Percentiles rank a stretch among this genome's conserved stretches.
Conservation (phyloP, 2,329 filamentous ascomycete species). For the Nemania serpens region DNA sequence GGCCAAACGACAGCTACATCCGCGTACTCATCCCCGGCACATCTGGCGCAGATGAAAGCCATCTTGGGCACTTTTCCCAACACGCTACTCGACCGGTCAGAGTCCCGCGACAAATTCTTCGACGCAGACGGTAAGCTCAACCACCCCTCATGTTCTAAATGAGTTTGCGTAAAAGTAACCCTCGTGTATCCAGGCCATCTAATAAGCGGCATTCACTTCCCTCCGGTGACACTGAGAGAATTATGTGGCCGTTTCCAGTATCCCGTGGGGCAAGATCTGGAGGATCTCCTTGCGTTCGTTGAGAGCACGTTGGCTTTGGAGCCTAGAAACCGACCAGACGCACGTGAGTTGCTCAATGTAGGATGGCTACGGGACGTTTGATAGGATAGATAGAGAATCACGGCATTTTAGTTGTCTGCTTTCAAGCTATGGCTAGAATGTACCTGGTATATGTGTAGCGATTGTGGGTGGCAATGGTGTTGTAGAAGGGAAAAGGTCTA, state of each 20-base stretch:
- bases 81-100: not conserved
- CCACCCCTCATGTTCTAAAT: not conserved
- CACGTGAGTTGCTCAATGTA: not conserved
- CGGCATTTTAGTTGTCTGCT: too few relatives aligned
- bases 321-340: not conserved
- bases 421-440: too few relatives aligned
- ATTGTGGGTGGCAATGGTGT: too few relatives aligned
- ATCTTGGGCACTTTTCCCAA: too few relatives aligned
- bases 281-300: slow-evolving; percentile 1
- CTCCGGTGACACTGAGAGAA: not conserved
- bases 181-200: not conserved
- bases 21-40: too few relatives aligned
- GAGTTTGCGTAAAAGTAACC: not conserved
- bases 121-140: not conserved
- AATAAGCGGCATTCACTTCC: slow-evolving; percentile 3
- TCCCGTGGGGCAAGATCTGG: not conserved
- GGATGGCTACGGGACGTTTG: slow-evolving; percentile 2
- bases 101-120: not conserved
- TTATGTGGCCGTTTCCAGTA: slow-evolving; percentile 2
- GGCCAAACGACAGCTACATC: too few relatives aligned
- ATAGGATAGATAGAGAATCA: not conserved
- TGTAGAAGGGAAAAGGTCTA: too few relatives aligned
- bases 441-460: too few relatives aligned
- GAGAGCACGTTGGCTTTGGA: slow-evolving; percentile 8
- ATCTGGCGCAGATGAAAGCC: too few relatives aligned